Conservation (phyloP, 495 filamentous ascomycete genomes). For the Neurospora cerealis region DNA sequence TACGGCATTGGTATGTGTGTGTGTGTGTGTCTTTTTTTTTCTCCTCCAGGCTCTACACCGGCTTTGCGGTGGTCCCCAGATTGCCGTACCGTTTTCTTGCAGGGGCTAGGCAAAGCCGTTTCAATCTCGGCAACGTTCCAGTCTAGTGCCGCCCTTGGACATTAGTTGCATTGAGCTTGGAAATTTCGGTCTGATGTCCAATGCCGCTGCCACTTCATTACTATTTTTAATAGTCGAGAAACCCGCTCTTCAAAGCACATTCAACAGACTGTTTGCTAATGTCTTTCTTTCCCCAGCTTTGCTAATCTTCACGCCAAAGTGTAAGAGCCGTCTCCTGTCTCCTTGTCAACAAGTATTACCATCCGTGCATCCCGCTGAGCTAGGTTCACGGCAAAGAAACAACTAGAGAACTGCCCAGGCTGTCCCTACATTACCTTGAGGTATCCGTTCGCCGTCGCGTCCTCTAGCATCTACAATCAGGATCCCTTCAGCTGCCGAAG, state of each 20-base stretch:
- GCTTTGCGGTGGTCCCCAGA: slow-evolving; percentile 7
- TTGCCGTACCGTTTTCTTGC: not conserved
- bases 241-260: not conserved
- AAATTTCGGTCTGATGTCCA: slow-evolving; percentile 17
- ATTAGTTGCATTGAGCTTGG: slow-evolving; percentile 22
- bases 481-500: not conserved
- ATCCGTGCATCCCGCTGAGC: not conserved
- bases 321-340: not conserved
- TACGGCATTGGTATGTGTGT: slow-evolving; percentile 4
- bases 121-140: slow-evolving; percentile 35
- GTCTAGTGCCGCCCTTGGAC: slow-evolving; percentile 24
- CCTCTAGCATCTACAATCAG: not conserved
- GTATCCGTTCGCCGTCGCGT: not conserved
- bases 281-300: not conserved
- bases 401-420: not conserved
- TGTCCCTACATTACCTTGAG: not conserved
- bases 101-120: slow-evolving; percentile 21
- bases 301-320: not conserved
- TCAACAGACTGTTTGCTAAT: not conserved
- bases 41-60: not conserved
- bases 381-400: not conserved
- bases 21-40: not conserved
- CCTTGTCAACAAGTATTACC: not conserved
- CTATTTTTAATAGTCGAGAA: slow-evolving; percentile 15
- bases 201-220: slow-evolving; percentile 3